Conservation (phyloP, 345 rosid genomes). For the Zanthoxylum bungeanum region DNA sequence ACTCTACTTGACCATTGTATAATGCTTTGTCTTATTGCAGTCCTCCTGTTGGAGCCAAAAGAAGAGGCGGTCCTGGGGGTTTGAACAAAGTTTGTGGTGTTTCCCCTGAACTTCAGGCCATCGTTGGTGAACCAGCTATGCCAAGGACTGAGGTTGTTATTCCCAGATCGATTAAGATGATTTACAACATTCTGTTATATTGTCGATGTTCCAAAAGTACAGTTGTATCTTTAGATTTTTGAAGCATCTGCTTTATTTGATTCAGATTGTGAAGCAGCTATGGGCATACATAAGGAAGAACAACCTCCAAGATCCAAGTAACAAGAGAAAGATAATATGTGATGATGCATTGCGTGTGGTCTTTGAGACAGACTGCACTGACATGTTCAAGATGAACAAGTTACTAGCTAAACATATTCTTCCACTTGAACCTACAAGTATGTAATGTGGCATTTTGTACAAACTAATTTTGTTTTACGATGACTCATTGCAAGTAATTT, state of each 20-base stretch:
- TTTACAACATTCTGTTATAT: not conserved
- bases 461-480: not conserved
- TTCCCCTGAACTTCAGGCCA: slow-evolving; percentile 81
- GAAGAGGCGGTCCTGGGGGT: slow-evolving; percentile 97
- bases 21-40: slow-evolving; percentile 34
- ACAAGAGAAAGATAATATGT: slow-evolving; percentile 95
- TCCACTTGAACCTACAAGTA: slow-evolving; percentile 83
- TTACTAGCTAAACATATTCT: slow-evolving; percentile 87
- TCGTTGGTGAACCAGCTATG: slow-evolving; percentile 93
- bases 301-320: slow-evolving; percentile 97
- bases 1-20: not conserved
- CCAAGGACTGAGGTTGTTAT: slow-evolving; percentile 84
- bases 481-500: slow-evolving; percentile 2
- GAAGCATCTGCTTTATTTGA: slow-evolving; percentile 14
- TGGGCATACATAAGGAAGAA: slow-evolving; percentile 98
- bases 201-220: not conserved
- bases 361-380: slow-evolving; percentile 96
- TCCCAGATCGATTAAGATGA: not conserved
- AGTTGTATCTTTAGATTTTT: slow-evolving; percentile 1
- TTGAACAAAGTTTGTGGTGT: slow-evolving; percentile 94
- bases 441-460: slow-evolving; percentile 13
- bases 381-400: slow-evolving; percentile 99
- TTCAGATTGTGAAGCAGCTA: slow-evolving; percentile 89
- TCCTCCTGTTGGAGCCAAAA: slow-evolving; percentile 66
- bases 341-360: slow-evolving; percentile 88